These are phyloP conservation scores for Lunasporangiospora selenospora DNA, from an alignment of 192 early-diverging fungal species.

Conservation along the genomic window DNA sequence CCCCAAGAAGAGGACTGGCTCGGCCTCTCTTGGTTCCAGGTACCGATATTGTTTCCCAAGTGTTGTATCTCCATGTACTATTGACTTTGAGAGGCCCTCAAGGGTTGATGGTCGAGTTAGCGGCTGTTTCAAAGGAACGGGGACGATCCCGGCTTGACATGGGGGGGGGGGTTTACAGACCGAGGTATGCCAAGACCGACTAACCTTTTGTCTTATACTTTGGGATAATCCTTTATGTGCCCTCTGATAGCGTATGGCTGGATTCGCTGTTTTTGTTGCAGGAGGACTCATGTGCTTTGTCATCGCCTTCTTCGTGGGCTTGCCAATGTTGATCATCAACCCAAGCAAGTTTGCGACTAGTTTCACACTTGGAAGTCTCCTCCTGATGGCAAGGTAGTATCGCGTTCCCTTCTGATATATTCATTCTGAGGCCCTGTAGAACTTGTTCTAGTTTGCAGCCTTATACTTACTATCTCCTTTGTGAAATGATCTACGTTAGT, in stretches of 20 bases:
- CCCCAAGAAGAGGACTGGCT: slow-evolving; percentile 46
- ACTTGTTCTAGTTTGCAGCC: background rate
- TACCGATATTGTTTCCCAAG: no score
- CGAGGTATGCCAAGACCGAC: no score
- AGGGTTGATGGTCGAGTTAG: no score
- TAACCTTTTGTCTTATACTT: no score
- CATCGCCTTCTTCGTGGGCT: slow-evolving; percentile 64
- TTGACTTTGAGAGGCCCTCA: no score
- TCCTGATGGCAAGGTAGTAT: slow-evolving; percentile 42
- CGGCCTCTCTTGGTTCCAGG: slow-evolving; percentile 42
- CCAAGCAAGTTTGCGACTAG: slow-evolving; percentile 83
- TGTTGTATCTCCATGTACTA: no score
- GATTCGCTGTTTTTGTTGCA: slow-evolving; percentile 58
- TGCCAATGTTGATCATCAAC: slow-evolving; percentile 66
- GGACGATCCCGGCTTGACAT: no score
- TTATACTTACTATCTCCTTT: slow-evolving; percentile 17
- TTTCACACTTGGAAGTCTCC: slow-evolving; percentile 73
- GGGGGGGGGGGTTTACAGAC: no score
- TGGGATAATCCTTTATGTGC: background rate
- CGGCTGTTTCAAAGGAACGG: no score
- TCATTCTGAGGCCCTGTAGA: background rate
- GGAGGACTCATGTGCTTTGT: slow-evolving; percentile 59
- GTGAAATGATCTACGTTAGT: no score
- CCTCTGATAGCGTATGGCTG: slow-evolving; percentile 50
- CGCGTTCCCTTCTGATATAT: background rate